phyloP scores from a whole-genome alignment of 306 rosid genomes.

The Corylus avellana region DNA sequence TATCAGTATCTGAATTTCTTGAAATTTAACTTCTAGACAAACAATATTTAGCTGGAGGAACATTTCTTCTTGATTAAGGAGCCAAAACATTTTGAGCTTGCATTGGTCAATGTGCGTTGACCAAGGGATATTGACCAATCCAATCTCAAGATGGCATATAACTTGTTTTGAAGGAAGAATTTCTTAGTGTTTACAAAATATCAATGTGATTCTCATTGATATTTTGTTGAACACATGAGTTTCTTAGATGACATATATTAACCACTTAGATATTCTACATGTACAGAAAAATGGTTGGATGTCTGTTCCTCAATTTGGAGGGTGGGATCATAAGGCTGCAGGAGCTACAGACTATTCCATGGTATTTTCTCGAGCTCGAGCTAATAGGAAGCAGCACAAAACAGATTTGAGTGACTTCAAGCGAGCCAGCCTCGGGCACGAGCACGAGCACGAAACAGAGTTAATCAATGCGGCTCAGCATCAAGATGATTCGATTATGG shows the following conservation, averaged over 20 bases:
- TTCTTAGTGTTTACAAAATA: neutral
- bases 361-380: constrained; percentile 75
- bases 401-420: constrained; percentile 48
- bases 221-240: neutral
- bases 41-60: neutral
- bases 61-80: neutral
- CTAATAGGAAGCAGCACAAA: constrained; percentile 56
- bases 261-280: neutral
- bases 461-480: constrained; percentile 10
- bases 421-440: constrained; percentile 46
- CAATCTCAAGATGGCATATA: constrained; percentile 25
- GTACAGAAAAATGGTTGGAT: constrained; percentile 54
- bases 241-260: neutral
- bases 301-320: constrained; percentile 91
- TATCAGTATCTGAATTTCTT: no score
- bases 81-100: neutral
- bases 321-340: constrained; percentile 57
- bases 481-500: constrained; percentile 33
- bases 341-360: constrained; percentile 65
- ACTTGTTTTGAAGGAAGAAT: neutral
- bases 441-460: constrained; percentile 25
- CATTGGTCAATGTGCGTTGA: constrained; percentile 39
- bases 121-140: constrained; percentile 36
- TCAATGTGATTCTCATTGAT: neutral
- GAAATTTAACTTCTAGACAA: no score